Base-by-base conservation (phyloP, 805 yeast genomes). In the baker's yeast (Saccharomyces cerevisiae) region DNA sequence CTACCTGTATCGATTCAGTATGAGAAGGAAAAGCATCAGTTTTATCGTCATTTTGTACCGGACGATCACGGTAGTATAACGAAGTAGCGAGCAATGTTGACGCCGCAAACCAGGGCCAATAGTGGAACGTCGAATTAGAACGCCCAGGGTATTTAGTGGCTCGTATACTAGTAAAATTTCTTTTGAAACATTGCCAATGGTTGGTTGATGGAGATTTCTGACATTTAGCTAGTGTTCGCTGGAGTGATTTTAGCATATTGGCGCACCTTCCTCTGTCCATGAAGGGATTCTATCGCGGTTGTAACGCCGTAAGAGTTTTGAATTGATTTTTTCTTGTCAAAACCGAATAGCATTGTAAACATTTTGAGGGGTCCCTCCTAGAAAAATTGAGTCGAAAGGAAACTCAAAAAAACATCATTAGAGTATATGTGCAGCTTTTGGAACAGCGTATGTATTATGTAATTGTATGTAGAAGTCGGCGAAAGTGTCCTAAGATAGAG, bases 1-100 rank as follows among this genome's bases (percentile, higher is more conserved):
- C 84, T 2, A 82, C 81, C 22, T 61, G 59, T n/a, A 80, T 73
- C 1, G 73, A 57, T 32, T 68, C 52, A 2, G 57, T 59, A n/a
- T 61, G 61, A 26, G 30, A 41, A 6, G 26, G 22, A 26, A 36
- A 36, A 17, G 13, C 24, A 10, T 36, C 43, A 3, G 22, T 36
- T 13, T 36, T 36, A n/a, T 64, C 63, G 11, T 59, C 63, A 30
- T 49, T 24, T 22, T 46, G 29, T 28, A 46, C 2, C 21, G 13
- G n/a, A 6, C 2, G 10, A 17, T 46, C 30, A 14, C n/a, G 9
- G 31, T 9, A 22, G 30, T 10, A 26, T 32, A 26, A 46, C 2
- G 48, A 26, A 22, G 48, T 11, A n/a, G 17, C 31, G 13, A 27
- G 5, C 21, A 28, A 27, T n/a, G 48, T 9, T 9, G 43, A 17